phyloP scores from a whole-genome alignment of 768 basidiomycete species.

The Russula brevipes region DNA sequence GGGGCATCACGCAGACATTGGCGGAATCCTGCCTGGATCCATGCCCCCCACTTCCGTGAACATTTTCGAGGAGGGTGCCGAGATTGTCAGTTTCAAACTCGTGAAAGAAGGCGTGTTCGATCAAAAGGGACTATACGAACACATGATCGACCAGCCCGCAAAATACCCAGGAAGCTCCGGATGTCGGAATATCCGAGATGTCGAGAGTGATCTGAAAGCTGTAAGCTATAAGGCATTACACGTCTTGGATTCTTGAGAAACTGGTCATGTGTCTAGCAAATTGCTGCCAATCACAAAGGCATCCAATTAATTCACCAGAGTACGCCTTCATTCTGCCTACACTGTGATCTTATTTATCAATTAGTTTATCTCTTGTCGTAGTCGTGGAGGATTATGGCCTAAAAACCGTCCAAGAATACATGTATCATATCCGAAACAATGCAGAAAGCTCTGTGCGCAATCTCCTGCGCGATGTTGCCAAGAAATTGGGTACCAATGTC shows the following conservation, averaged over 20 bases:
- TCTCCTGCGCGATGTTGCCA: constrained; percentile 69
- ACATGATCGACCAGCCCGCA: constrained; percentile 79
- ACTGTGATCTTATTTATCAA: constrained; percentile 15
- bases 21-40: constrained; percentile 86
- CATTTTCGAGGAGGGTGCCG: constrained; percentile 91
- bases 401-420: constrained; percentile 85
- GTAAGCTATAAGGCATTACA: constrained; percentile 40
- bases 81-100: constrained; percentile 88
- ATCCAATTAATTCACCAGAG: constrained; percentile 78
- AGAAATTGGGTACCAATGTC: constrained; percentile 57
- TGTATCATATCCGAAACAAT: constrained; percentile 85
- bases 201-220: constrained; percentile 89
- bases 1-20: constrained; percentile 92
- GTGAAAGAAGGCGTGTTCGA: constrained; percentile 81
- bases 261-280: constrained; percentile 53
- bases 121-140: constrained; percentile 61
- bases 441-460: constrained; percentile 84
- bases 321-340: constrained; percentile 33
- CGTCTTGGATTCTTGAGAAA: constrained; percentile 5
- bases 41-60: constrained; percentile 94
- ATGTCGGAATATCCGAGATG: constrained; percentile 80
- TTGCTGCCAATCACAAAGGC: constrained; percentile 91
- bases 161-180: constrained; percentile 82
- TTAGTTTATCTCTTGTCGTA: constrained; percentile 29
- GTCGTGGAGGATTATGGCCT: constrained; percentile 86